These are phyloP conservation scores for Podila horticola DNA, from an alignment of 192 early-diverging fungal genomes.

Conservation along the genomic window DNA sequence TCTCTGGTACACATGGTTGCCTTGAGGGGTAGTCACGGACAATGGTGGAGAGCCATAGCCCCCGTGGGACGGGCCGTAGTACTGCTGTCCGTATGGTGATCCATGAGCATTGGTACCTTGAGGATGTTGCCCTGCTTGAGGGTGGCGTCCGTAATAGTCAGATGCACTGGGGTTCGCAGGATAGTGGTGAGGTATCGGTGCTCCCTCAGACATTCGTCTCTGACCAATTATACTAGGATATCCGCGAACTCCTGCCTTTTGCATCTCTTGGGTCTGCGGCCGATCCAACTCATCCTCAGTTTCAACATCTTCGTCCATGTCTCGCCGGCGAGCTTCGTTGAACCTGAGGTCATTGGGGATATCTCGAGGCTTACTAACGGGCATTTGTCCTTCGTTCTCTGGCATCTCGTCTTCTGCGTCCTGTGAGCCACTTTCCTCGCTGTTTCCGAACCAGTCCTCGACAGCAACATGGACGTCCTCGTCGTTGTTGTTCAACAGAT, in stretches of 20 bases:
- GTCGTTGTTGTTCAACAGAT: slow-evolving; percentile 44
- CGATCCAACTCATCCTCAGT: slow-evolving; percentile 33
- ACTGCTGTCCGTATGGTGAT: slow-evolving; percentile 34
- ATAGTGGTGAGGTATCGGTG: slow-evolving; percentile 4
- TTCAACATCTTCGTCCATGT: slow-evolving; percentile 23
- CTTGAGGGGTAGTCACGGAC: neutral
- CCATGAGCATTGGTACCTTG: slow-evolving; percentile 11
- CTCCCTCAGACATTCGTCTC: slow-evolving; percentile 18
- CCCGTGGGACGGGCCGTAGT: slow-evolving; percentile 12
- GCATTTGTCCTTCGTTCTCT: slow-evolving; percentile 1
- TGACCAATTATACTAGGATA: neutral
- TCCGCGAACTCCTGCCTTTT: neutral
- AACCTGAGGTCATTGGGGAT: neutral
- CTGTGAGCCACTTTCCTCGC: slow-evolving; percentile 13
- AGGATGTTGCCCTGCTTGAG: slow-evolving; percentile 2
- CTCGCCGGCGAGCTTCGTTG: neutral
- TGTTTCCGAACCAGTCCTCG: slow-evolving; percentile 47
- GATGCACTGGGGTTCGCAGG: neutral
- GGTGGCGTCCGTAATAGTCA: slow-evolving; percentile 20
- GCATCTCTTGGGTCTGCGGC: neutral
- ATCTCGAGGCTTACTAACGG: no score
- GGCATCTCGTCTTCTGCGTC: slow-evolving; percentile 2
- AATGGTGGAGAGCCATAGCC: slow-evolving; percentile 36
- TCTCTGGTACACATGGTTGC: slow-evolving; percentile 14
- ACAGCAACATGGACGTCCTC: slow-evolving; percentile 44